Evolutionary conservation across 306 rosid genomes (phyloP).

Genomic region (Elaeagnus macrophylla): DNA sequence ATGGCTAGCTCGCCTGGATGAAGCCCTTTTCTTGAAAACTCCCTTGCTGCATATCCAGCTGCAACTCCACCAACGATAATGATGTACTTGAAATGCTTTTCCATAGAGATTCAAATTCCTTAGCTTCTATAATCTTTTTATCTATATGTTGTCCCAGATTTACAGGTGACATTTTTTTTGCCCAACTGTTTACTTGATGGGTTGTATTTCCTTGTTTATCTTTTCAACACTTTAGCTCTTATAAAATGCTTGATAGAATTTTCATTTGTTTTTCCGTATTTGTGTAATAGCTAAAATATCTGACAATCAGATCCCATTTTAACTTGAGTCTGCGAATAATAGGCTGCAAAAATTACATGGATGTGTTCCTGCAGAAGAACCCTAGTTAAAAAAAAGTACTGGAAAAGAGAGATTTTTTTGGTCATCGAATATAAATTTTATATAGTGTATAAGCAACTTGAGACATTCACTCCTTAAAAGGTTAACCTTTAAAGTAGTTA

Average conservation of each 20-base stretch:
- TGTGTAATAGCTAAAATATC: conserved; percentile 15
- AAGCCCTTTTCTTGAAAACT: conserved; percentile 25
- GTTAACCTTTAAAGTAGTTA: too few species aligned
- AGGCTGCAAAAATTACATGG: conserved; percentile 8
- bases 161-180: conserved; percentile 8
- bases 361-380: conserved; percentile 4
- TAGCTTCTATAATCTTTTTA: conserved; percentile 20
- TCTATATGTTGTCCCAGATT: conserved; percentile 17
- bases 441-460: too few species aligned
- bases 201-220: conserved; percentile 13
- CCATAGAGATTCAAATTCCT: conserved; percentile 13
- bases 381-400: too few species aligned
- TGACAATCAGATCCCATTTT: conserved; percentile 8
- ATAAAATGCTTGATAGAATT: conserved; percentile 20
- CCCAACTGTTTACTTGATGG: conserved; percentile 4
- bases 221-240: conserved; percentile 18
- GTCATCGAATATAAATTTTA: too few species aligned
- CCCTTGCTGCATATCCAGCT: conserved; percentile 50
- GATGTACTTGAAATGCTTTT: conserved; percentile 21
- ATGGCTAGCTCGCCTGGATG: conserved; percentile 29
- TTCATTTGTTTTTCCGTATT: conserved; percentile 13
- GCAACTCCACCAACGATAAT: conserved; percentile 47
- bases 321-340: conserved; percentile 3
- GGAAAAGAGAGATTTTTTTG: too few species aligned
- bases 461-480: too few species aligned